Base-by-base conservation (phyloP, 202 grass and related monocot species). In the Bolboschoenoplectus hybrid region DNA sequence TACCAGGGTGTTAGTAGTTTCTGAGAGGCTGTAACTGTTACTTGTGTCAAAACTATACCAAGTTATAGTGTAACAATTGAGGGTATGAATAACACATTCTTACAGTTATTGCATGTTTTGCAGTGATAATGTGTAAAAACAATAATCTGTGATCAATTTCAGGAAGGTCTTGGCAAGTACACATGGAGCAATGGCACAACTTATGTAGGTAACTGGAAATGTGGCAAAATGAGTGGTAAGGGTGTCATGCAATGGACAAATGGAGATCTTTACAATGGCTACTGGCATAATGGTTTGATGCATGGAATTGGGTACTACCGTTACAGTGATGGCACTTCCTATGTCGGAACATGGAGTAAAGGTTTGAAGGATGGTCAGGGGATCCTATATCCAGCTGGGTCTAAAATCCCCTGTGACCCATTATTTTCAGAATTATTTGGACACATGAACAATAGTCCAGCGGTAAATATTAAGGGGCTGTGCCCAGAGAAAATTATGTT, bases 321-420 rank as follows among this genome's bases (percentile, higher is more conserved):
- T 81, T 96, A 96, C 62, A 87, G 78, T 16, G 90, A 88, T 82
- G 92, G 89, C 58, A 86, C 90, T 80, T 87, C 84, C 87, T 99
- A 96, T 86, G 81, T 99, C 84, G 97, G 97, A 77, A 94, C 85
- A 44, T 99, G 97, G 97, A 94, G 93, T 78, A 92, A 88, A 65
- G 97, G 97, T 58, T 82, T 99, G 68, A 99, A 99, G 89, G 97
- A 99, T 94, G 97, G 97, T 1, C 90, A 88, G 71, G 97, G 97
- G 72, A 88, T 90, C 62, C 91, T 92, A 90, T 96, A 92, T 89
- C 86, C 89, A 88, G 73, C 86, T 83, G 93, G 93, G 86, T 96
- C 86, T 86, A 92, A 92, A 91, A 50, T 91, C 45, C 92, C 92
- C 84, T 90, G 71, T 85, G 89, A 93, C 55, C 93, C 89, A 68